Conservation (phyloP, 2,329 filamentous ascomycete genomes). For the Helotiales sp. region DNA sequence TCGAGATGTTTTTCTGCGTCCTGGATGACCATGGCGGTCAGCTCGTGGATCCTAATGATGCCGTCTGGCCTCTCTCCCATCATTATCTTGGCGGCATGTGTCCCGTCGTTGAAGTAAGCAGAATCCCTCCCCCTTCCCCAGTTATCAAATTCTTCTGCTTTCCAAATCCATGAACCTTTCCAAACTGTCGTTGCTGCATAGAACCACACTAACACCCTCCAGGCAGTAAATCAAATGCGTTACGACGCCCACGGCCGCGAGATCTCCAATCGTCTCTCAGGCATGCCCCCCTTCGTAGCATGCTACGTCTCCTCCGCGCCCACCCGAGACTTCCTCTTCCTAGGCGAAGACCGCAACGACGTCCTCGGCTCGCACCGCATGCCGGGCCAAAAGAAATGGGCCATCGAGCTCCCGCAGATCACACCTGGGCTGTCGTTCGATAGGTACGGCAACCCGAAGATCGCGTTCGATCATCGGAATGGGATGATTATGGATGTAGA, state of each 20-base stretch:
- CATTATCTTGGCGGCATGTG: conserved; percentile 20
- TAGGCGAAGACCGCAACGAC: conserved; percentile 45
- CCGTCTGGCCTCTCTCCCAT: conserved; percentile 17
- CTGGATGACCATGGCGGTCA: conserved; percentile 26
- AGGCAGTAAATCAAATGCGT: background rate
- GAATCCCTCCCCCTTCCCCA: background rate
- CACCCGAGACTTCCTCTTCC: conserved; percentile 37
- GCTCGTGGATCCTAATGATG: conserved; percentile 29
- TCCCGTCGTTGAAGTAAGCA: conserved; percentile 12
- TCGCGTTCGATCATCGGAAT: conserved; percentile 15
- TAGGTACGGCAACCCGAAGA: conserved; percentile 17
- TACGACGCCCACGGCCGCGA: background rate
- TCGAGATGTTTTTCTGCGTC: conserved; percentile 39
- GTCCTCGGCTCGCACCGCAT: conserved; percentile 43
- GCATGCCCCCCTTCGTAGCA: conserved; percentile 43
- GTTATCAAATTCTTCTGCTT: too few species aligned
- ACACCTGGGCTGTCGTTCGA: background rate
- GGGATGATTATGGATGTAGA: conserved; percentile 20
- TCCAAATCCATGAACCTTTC: too few species aligned
- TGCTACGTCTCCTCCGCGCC: conserved; percentile 45
- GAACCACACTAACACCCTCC: too few species aligned
- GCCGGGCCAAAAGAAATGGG: conserved; percentile 38
- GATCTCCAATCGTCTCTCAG: conserved; percentile 38
- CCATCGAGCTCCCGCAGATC: conserved; percentile 4
- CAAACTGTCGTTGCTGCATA: too few species aligned